Evolutionary conservation across 768 basidiomycete species (phyloP).

Genomic region (Hemileccinum rubropunctum): DNA sequence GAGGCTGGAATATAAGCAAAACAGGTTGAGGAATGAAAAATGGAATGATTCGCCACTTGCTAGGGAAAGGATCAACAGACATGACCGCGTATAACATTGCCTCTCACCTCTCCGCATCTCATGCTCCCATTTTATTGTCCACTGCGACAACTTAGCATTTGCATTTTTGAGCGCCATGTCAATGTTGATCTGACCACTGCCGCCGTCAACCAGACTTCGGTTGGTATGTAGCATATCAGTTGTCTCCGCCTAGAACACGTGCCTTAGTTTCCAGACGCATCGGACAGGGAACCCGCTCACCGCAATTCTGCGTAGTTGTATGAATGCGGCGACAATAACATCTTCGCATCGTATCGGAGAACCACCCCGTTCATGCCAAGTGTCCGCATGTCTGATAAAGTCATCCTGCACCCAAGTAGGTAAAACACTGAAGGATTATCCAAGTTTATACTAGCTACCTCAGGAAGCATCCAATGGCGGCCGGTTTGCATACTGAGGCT

Average conservation of each 20-base stretch:
- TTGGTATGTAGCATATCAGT: constrained; percentile 67
- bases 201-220: constrained; percentile 42
- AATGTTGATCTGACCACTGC: constrained; percentile 65
- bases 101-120: constrained; percentile 68
- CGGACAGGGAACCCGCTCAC: constrained; percentile 39
- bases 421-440: constrained; percentile 10
- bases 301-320: constrained; percentile 76
- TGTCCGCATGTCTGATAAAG: constrained; percentile 61
- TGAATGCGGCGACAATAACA: constrained; percentile 75
- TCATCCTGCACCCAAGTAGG: constrained; percentile 47
- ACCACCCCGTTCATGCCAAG: constrained; percentile 68
- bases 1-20: constrained; percentile 73
- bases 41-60: constrained; percentile 77
- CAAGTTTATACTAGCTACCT: constrained; percentile 35
- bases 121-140: constrained; percentile 68
- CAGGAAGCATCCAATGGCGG: constrained; percentile 84
- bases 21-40: constrained; percentile 68
- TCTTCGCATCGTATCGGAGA: constrained; percentile 66
- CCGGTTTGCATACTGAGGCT: constrained; percentile 86
- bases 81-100: not conserved
- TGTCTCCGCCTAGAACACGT: constrained; percentile 58
- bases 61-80: constrained; percentile 25
- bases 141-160: constrained; percentile 68
- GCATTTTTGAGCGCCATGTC: constrained; percentile 69
- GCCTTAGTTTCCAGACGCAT: not conserved